phyloP scores from a whole-genome alignment of 345 rosid species.

The Psidium guajava region DNA sequence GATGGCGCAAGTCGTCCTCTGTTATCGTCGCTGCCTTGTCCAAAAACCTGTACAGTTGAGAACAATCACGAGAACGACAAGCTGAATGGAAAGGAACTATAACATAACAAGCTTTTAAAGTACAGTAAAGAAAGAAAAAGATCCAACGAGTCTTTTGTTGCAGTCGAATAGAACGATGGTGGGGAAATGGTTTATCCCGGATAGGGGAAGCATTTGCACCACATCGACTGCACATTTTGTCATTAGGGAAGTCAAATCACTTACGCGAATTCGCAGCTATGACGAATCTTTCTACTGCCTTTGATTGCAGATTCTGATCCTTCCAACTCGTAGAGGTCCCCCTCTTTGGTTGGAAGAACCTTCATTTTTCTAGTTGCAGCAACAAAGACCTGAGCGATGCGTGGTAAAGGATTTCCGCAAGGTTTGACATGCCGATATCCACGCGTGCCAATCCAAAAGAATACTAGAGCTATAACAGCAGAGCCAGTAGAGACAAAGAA shows the following conservation, averaged over 20 bases:
- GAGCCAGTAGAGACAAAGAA: constrained; percentile 19
- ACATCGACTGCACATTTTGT: constrained; percentile 1
- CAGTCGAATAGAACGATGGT: background rate
- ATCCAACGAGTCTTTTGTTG: background rate
- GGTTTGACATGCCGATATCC: constrained; percentile 19
- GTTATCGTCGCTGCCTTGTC: constrained; percentile 85
- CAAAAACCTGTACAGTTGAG: constrained; percentile 28
- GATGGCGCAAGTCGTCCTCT: constrained; percentile 24
- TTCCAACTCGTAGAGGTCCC: constrained; percentile 23
- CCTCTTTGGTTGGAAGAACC: constrained; percentile 7
- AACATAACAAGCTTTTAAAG: background rate
- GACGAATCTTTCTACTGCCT: constrained; percentile 33
- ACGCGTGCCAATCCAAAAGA: constrained; percentile 8
- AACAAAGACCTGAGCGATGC: constrained; percentile 29
- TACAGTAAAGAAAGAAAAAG: background rate
- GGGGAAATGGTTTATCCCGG: background rate
- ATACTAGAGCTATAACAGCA: constrained; percentile 14
- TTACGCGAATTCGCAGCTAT: constrained; percentile 17
- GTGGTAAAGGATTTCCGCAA: constrained; percentile 29
- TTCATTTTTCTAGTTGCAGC: constrained; percentile 25
- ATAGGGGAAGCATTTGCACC: background rate
- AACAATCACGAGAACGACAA: background rate
- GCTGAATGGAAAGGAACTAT: background rate
- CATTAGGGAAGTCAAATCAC: background rate
- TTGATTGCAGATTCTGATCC: constrained; percentile 26